Conservation (phyloP, 192 early-diverging fungal genomes). For the Borealophlyctis nickersoniae region DNA sequence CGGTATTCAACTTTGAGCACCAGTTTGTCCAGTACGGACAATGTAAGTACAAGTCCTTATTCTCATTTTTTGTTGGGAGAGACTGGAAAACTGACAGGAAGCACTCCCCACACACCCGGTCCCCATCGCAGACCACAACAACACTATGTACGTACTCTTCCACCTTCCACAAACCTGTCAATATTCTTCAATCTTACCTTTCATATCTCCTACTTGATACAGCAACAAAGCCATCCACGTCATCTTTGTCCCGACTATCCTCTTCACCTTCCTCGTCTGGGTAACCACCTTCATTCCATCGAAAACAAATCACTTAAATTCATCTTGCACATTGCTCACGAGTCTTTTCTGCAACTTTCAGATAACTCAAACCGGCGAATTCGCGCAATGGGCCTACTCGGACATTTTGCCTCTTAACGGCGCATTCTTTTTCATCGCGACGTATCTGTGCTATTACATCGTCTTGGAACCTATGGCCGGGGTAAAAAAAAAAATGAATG, state of each 20-base stretch:
- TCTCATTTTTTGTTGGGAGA: not conserved
- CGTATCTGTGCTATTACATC: slow-evolving; percentile 74
- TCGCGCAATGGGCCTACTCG: slow-evolving; percentile 24
- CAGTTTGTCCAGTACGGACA: slow-evolving; percentile 79
- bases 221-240: slow-evolving; percentile 81
- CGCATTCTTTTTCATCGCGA: slow-evolving; percentile 52
- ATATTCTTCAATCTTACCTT: not conserved
- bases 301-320: no score
- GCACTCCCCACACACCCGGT: slow-evolving; percentile 13
- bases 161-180: not conserved
- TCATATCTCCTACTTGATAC: slow-evolving; percentile 10
- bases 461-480: slow-evolving; percentile 68
- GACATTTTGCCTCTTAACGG: slow-evolving; percentile 36
- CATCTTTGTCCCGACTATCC: slow-evolving; percentile 86
- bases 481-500: slow-evolving; percentile 27
- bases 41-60: slow-evolving; percentile 23
- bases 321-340: no score
- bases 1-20: slow-evolving; percentile 73
- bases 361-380: slow-evolving; percentile 15
- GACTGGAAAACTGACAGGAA: not conserved
- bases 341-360: slow-evolving; percentile 3
- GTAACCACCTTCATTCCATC: slow-evolving; percentile 37
- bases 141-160: slow-evolving; percentile 55
- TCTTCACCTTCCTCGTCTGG: slow-evolving; percentile 75
- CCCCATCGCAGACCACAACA: slow-evolving; percentile 48